Percentiles rank a stretch among this genome's conserved stretches.
phyloP scores from a whole-genome alignment of 169 alveolate species.

The Cryptosporidium viatorum region DNA sequence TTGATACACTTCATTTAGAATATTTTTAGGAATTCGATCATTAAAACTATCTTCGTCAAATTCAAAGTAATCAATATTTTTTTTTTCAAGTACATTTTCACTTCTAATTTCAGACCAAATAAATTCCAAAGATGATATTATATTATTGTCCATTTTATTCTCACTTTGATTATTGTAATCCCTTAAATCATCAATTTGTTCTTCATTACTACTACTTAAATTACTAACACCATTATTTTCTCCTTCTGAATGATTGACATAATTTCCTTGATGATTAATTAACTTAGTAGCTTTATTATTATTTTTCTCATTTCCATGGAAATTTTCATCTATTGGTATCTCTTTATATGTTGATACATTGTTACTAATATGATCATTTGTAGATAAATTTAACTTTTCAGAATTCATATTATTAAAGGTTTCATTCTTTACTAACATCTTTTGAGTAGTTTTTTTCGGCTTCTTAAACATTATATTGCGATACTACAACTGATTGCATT shows the following conservation, averaged over 20 bases:
- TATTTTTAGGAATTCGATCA: conserved; percentile 48
- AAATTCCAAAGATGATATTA: conserved; percentile 45
- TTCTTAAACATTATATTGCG: neutral
- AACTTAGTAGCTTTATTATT: neutral
- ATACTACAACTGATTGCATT: neutral
- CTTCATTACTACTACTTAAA: conserved; percentile 15
- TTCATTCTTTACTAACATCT: neutral
- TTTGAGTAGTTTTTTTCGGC: neutral
- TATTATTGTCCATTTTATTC: conserved; percentile 36
- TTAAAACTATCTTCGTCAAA: neutral
- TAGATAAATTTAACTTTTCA: neutral
- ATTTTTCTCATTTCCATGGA: neutral
- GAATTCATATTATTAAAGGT: neutral
- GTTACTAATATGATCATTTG: neutral
- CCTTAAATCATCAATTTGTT: conserved; percentile 5
- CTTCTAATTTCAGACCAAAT: conserved; percentile 74
- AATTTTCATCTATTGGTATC: neutral
- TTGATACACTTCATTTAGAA: conserved; percentile 52
- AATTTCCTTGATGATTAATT: neutral
- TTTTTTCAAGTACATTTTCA: conserved; percentile 42
- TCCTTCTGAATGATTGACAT: neutral
- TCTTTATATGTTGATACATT: neutral
- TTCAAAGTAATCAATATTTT: neutral
- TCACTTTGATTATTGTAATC: neutral
- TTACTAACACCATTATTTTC: conserved; percentile 3